phyloP scores from a whole-genome alignment of 139 green algal genomes.

The Chlorella sorokiniana region DNA sequence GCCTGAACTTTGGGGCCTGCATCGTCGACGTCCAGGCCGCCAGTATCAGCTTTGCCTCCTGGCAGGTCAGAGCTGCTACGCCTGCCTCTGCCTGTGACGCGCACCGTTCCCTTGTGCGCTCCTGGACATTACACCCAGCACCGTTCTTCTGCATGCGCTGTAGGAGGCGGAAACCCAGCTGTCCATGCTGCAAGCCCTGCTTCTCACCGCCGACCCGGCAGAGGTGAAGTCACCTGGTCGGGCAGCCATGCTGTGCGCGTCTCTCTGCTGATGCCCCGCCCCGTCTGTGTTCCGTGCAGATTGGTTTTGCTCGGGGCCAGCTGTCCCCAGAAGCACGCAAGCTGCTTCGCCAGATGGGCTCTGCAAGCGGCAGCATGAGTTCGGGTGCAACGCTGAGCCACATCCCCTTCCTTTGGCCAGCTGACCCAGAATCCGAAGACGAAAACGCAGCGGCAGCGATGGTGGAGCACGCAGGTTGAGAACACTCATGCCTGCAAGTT shows the following conservation, averaged over 20 bases:
- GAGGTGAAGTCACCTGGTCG: no score
- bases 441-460: not conserved
- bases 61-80: not conserved
- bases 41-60: constrained; percentile 22
- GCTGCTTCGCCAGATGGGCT: constrained; percentile 16
- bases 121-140: not conserved
- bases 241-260: not conserved
- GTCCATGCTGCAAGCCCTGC: constrained; percentile 41
- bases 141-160: not conserved
- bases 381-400: not conserved
- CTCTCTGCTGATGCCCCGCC: not conserved
- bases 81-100: not conserved
- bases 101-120: not conserved
- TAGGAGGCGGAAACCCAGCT: constrained; percentile 33
- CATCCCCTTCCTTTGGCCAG: constrained; percentile 4
- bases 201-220: constrained; percentile 41
- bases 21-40: constrained; percentile 52
- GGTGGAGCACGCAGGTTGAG: constrained; percentile 15
- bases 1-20: constrained; percentile 44
- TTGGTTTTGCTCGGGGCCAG: constrained; percentile 26
- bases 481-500: not conserved
- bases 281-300: not conserved
- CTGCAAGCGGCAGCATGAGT: not conserved
- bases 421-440: not conserved
- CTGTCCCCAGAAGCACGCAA: constrained; percentile 43